A percentile compares a stretch with the other conserved stretches of the same genome.
Evolutionary conservation across 257 asterid genomes (phyloP).

Genomic region (Leptodermis oblonga): DNA sequence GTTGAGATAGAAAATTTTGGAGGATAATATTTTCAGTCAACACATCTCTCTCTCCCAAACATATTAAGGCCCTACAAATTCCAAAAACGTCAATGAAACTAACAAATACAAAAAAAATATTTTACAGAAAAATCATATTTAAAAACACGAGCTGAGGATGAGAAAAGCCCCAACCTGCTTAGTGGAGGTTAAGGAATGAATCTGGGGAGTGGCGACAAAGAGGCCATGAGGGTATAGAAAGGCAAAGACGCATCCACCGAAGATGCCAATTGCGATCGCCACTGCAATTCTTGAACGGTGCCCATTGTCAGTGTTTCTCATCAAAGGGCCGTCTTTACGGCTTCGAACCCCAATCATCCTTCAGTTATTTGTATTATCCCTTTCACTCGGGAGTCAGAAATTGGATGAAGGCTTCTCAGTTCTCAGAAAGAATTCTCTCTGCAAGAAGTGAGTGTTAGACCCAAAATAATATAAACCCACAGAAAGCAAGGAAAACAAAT

Average conservation of each 20-base stretch:
- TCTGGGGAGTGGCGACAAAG: constrained; percentile 24
- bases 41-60: not conserved
- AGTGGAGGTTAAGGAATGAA: constrained; percentile 22
- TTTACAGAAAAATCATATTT: no score
- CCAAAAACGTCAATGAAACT: no score
- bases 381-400: not conserved
- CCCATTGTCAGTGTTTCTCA: constrained; percentile 35
- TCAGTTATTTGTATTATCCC: not conserved
- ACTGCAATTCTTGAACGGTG: constrained; percentile 37
- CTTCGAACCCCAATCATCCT: constrained; percentile 28
- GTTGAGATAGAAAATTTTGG: no score
- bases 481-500: no score
- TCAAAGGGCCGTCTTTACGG: constrained; percentile 27
- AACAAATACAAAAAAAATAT: no score
- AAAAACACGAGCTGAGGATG: no score
- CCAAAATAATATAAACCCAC: no score
- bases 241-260: constrained; percentile 46
- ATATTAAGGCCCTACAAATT: no score
- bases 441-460: no score
- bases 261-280: constrained; percentile 39
- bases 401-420: not conserved
- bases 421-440: not conserved
- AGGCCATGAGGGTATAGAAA: constrained; percentile 40
- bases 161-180: constrained; percentile 43
- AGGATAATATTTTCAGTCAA: not conserved